Conservation (phyloP, 2,329 filamentous ascomycete genomes). For the Arthroderma sp. region DNA sequence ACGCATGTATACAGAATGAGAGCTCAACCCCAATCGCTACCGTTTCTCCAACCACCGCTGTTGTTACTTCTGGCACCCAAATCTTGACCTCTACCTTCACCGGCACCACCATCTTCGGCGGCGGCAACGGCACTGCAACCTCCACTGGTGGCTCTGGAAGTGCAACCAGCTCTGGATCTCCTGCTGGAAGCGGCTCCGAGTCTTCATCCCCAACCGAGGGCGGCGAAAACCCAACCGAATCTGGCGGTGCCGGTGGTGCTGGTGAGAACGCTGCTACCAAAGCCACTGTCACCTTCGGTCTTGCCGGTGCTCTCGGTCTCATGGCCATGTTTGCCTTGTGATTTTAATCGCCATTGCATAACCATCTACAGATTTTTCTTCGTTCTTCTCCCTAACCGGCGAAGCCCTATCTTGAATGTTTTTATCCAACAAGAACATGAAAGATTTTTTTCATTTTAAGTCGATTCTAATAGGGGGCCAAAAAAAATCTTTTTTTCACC, state of each 20-base stretch:
- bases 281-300: slow-evolving; percentile 1
- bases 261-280: slow-evolving; percentile 3
- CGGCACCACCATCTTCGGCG: slow-evolving; percentile 3
- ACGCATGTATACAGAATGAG: no score
- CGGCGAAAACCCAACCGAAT: slow-evolving; percentile 3
- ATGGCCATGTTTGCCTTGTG: slow-evolving; percentile 6
- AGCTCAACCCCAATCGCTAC: no score
- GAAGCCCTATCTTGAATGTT: background rate
- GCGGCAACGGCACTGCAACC: slow-evolving; percentile 13
- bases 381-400: background rate
- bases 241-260: slow-evolving; percentile 7
- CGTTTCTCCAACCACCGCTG: background rate
- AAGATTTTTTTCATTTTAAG: no score
- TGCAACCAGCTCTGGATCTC: slow-evolving; percentile 8
- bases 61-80: background rate
- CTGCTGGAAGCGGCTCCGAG: slow-evolving; percentile 7
- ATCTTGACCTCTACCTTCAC: slow-evolving; percentile 3
- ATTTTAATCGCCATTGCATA: background rate
- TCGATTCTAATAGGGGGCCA: background rate
- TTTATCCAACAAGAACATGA: no score
- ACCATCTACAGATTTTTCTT: background rate
- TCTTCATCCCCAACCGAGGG: slow-evolving; percentile 7
- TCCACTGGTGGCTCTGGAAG: slow-evolving; percentile 9
- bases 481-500: background rate
- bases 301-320: slow-evolving; percentile 7